Evolutionary conservation across 2,329 filamentous ascomycete genomes (phyloP).

Genomic region (Trichoderma aggressivum): DNA sequence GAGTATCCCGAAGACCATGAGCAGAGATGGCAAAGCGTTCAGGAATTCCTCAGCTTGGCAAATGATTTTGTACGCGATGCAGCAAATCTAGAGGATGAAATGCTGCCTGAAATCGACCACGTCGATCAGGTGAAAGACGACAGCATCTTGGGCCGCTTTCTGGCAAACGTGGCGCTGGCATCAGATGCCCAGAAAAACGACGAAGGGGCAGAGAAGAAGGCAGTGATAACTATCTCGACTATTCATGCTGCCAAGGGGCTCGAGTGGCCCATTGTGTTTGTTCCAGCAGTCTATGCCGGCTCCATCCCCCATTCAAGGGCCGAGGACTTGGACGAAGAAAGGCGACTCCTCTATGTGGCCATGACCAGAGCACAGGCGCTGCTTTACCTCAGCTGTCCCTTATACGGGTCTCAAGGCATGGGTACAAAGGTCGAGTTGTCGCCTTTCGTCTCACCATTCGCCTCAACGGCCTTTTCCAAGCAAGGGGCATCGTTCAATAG

Average conservation of each 20-base stretch:
- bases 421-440: slow-evolving; percentile 64
- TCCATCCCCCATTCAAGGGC: slow-evolving; percentile 85
- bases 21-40: slow-evolving; percentile 79
- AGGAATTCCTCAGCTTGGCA: slow-evolving; percentile 80
- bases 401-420: slow-evolving; percentile 59
- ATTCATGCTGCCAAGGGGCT: slow-evolving; percentile 95
- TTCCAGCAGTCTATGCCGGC: slow-evolving; percentile 84
- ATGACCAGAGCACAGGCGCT: slow-evolving; percentile 91
- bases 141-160: slow-evolving; percentile 66
- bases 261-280: slow-evolving; percentile 94
- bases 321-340: slow-evolving; percentile 83
- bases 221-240: slow-evolving; percentile 84
- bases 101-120: slow-evolving; percentile 66
- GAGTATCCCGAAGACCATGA: slow-evolving; percentile 73
- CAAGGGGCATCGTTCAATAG: slow-evolving; percentile 69
- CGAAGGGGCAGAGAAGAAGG: slow-evolving; percentile 52
- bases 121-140: slow-evolving; percentile 66
- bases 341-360: slow-evolving; percentile 86
- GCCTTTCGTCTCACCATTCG: slow-evolving; percentile 61
- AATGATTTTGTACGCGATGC: slow-evolving; percentile 60
- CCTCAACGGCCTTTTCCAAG: slow-evolving; percentile 43
- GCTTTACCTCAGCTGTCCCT: slow-evolving; percentile 79
- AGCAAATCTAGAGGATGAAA: slow-evolving; percentile 48
- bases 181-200: slow-evolving; percentile 69
- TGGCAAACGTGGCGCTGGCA: slow-evolving; percentile 87